Conservation (phyloP, 2,329 filamentous ascomycete genomes). For the Colletotrichum musae region DNA sequence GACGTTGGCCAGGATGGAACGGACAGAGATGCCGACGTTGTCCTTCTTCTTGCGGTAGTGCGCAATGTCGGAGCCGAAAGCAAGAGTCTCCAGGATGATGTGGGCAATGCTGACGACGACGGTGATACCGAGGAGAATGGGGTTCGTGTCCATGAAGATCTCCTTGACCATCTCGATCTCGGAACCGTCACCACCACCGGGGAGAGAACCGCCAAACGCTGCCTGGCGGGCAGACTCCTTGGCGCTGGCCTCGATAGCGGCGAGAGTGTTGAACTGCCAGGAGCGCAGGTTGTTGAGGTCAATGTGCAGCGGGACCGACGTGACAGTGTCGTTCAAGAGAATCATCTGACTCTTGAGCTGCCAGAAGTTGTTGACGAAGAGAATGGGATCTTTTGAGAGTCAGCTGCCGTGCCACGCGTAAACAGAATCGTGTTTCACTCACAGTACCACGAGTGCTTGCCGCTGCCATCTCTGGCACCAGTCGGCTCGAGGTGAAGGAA, state of each 20-base stretch:
- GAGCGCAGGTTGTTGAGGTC: slow-evolving; percentile 84
- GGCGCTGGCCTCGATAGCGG: slow-evolving; percentile 88
- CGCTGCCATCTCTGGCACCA: slow-evolving; percentile 85
- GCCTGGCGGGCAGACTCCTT: slow-evolving; percentile 86
- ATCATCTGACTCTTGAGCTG: slow-evolving; percentile 94
- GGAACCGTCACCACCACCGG: slow-evolving; percentile 87
- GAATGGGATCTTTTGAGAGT: slow-evolving; percentile 73
- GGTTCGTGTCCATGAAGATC: slow-evolving; percentile 93
- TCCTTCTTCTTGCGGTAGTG: slow-evolving; percentile 99
- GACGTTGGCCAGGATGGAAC: slow-evolving; percentile 95
- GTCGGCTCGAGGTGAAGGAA: slow-evolving; percentile 85
- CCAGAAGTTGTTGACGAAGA: slow-evolving; percentile 98
- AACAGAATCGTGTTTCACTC: slow-evolving; percentile 45
- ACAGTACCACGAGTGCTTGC: slow-evolving; percentile 93
- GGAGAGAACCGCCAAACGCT: slow-evolving; percentile 78
- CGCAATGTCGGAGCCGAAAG: slow-evolving; percentile 97
- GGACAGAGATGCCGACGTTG: slow-evolving; percentile 95
- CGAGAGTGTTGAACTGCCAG: slow-evolving; percentile 92
- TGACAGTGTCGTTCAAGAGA: slow-evolving; percentile 90
- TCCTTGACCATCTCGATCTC: slow-evolving; percentile 99
- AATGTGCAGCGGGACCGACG: slow-evolving; percentile 84
- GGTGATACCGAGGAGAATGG: slow-evolving; percentile 89
- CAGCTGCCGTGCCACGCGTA: slow-evolving; percentile 5
- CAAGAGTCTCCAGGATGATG: slow-evolving; percentile 94
- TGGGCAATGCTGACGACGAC: slow-evolving; percentile 88